Conservation (phyloP, 2,329 filamentous ascomycete species). For the Grosmannia serpens region DNA sequence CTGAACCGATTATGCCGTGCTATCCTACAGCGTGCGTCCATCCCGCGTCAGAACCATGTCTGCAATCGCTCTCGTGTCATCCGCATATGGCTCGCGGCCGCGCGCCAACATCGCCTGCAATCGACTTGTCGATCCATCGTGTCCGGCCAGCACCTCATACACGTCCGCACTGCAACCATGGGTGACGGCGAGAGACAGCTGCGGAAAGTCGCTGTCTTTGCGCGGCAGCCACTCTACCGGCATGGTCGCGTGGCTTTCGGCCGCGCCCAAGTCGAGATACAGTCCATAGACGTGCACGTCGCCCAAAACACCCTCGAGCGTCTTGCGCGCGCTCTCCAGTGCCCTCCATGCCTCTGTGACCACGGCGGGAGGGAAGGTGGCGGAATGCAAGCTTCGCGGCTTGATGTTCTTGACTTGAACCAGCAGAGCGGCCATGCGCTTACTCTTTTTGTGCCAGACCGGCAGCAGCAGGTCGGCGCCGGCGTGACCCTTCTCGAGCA, state of each 20-base stretch:
- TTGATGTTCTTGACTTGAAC: constrained; percentile 1
- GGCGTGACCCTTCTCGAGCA: not conserved
- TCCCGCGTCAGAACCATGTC: not conserved
- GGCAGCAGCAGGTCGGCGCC: constrained; percentile 3
- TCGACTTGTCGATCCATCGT: not conserved
- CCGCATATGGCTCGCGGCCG: not conserved
- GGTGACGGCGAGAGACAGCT: not conserved
- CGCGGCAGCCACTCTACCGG: constrained; percentile 1
- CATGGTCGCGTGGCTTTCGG: not conserved
- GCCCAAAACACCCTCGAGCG: not conserved
- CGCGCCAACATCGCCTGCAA: not conserved
- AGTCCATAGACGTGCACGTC: not conserved
- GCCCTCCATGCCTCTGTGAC: not conserved
- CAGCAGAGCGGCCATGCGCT: not conserved
- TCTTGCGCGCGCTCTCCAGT: not conserved
- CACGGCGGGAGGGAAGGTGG: not conserved
- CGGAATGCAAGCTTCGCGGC: not conserved
- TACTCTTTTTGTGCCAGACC: not conserved
- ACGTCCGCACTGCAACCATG: not conserved
- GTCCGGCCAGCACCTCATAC: not conserved
- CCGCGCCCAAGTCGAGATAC: not conserved
- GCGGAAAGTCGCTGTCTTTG: not conserved
- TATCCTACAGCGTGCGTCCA: not conserved
- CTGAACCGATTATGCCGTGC: too few relatives aligned
- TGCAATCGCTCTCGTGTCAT: not conserved